Evolutionary conservation across 2,329 filamentous ascomycete genomes (phyloP).

Genomic region (Biscogniauxia mediterranea): DNA sequence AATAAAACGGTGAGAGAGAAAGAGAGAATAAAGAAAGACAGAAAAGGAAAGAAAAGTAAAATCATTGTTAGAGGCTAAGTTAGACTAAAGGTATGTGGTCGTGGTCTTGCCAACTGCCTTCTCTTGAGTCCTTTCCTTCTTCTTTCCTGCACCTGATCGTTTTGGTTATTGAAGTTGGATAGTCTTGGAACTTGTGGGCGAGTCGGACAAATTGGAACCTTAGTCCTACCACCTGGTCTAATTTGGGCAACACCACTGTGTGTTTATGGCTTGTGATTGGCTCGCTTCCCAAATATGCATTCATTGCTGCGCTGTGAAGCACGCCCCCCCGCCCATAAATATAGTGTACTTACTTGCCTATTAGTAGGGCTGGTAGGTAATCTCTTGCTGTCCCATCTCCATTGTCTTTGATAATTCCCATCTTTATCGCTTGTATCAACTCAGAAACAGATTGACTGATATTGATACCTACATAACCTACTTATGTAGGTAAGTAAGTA

Average conservation of each 20-base stretch:
- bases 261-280: background rate
- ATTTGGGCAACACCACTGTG: background rate
- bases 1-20: too few species aligned
- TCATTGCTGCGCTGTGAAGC: background rate
- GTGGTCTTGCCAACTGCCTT: background rate
- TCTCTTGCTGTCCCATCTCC: too few species aligned
- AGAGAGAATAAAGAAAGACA: background rate
- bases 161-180: background rate
- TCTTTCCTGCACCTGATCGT: background rate
- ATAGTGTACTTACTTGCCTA: too few species aligned
- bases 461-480: too few species aligned
- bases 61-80: too few species aligned
- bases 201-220: background rate
- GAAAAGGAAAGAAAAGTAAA: background rate
- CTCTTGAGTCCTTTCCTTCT: background rate
- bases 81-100: background rate
- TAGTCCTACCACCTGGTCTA: conserved; percentile 14
- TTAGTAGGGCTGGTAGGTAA: too few species aligned
- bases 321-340: background rate
- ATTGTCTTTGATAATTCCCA: too few species aligned
- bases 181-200: background rate
- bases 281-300: background rate
- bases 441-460: too few species aligned
- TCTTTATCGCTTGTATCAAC: too few species aligned
- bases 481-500: too few species aligned